Evolutionary conservation across 257 asterid species (phyloP).

Genomic region (Jacaranda mimosifolia): DNA sequence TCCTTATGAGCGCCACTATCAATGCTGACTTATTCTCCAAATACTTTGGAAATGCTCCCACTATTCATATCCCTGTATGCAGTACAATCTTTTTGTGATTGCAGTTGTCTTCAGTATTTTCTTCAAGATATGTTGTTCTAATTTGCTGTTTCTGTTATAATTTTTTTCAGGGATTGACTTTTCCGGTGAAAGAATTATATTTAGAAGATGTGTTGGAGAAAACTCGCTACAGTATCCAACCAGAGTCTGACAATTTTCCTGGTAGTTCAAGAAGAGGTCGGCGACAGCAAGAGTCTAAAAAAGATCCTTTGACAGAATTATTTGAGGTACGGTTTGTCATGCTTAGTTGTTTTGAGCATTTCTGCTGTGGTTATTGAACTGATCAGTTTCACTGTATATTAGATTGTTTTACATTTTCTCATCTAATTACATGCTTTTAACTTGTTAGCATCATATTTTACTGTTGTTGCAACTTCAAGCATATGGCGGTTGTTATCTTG

Average conservation of each 20-base stretch:
- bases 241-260: constrained; percentile 59
- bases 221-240: constrained; percentile 62
- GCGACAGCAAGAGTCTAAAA: constrained; percentile 68
- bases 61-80: constrained; percentile 88
- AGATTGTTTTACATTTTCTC: constrained; percentile 24
- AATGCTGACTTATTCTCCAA: constrained; percentile 88
- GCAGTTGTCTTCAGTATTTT: constrained; percentile 33
- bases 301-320: constrained; percentile 79
- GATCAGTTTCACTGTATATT: constrained; percentile 20
- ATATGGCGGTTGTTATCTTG: constrained; percentile 17
- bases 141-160: constrained; percentile 6
- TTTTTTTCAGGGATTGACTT: constrained; percentile 83
- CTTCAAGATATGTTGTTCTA: constrained; percentile 22
- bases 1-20: constrained; percentile 98
- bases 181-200: constrained; percentile 84
- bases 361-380: constrained; percentile 21
- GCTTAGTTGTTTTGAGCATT: neutral
- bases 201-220: constrained; percentile 92
- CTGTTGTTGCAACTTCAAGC: constrained; percentile 19
- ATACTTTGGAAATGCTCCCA: constrained; percentile 91
- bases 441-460: constrained; percentile 9
- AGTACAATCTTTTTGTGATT: constrained; percentile 23
- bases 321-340: constrained; percentile 71
- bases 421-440: constrained; percentile 20
- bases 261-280: constrained; percentile 77